These are phyloP conservation scores for Nepenthes mirabilis DNA, from an alignment of 148 eudicot species.

Conservation along the genomic window DNA sequence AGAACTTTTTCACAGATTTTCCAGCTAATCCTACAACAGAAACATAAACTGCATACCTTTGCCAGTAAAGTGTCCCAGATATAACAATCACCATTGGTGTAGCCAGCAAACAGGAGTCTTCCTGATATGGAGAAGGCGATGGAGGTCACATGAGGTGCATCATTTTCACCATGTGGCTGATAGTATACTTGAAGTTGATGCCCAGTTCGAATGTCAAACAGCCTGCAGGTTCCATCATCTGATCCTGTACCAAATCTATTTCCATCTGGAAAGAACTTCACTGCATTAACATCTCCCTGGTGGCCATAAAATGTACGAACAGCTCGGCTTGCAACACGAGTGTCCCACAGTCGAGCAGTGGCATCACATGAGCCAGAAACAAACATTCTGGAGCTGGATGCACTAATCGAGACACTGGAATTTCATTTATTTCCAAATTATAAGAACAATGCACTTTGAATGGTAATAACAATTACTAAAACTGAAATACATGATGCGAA, in stretches of 20 bases:
- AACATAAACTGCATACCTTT: constrained; percentile 31
- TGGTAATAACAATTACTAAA: constrained; percentile 2
- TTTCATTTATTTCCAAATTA: neutral
- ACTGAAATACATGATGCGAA: too few species aligned
- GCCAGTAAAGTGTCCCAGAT: constrained; percentile 97
- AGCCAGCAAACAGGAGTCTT: constrained; percentile 85
- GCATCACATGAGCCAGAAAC: constrained; percentile 92
- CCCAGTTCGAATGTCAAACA: constrained; percentile 92
- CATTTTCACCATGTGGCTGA: constrained; percentile 57
- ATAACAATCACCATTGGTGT: constrained; percentile 79
- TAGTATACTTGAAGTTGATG: constrained; percentile 86
- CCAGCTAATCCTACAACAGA: neutral
- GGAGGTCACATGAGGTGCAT: constrained; percentile 54
- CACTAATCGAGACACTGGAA: constrained; percentile 74
- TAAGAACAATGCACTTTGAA: constrained; percentile 1
- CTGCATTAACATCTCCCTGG: constrained; percentile 87
- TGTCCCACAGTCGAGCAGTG: constrained; percentile 94
- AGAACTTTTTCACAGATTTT: neutral
- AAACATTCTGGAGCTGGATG: constrained; percentile 62
- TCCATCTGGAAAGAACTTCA: constrained; percentile 95
- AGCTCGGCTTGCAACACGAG: constrained; percentile 96
- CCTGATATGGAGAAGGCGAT: constrained; percentile 92
- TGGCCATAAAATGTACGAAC: constrained; percentile 88
- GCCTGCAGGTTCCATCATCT: constrained; percentile 83
- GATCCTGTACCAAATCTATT: constrained; percentile 98